Evolutionary conservation across 1,284 basidiomycete genomes (phyloP), one percentile per base, ranked within the genome.

Genomic region (Porphyrellus sp.): DNA sequence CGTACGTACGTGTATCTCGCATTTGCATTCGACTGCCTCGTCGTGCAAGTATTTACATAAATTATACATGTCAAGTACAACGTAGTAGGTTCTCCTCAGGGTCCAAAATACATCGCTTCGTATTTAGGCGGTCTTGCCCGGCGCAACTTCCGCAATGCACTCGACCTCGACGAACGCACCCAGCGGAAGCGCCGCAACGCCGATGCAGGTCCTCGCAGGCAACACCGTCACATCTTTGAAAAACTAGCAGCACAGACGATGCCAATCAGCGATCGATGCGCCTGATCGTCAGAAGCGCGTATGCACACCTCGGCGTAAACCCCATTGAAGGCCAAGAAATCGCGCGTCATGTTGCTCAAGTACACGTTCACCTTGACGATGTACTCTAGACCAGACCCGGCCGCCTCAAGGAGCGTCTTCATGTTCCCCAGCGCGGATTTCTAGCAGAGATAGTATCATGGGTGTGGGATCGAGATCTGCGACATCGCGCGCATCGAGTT

Each of bases 161-260:
- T 87, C 85, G 40, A 87, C 81, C 71, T 86, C 83, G 28, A 87
- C 77, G 54, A 76, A 77, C 3, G 82, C 83, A 12, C 79, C 79
- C 46, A 82, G 59, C 0, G 85, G 83, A 15, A 88, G 75, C 20
- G 74, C 67, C 3, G 74, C 77, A 16, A 87, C 85, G 5, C 82
- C 84, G 37, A 89, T 69, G 62, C 83, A 86, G 11, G 85, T 86
- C 40, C 84, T 74, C 24, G 83, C 82, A 21, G 83, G 84, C 60
- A 82, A 13, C 18, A 11, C 18, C 13, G 23, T 23, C 9, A 21
- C 16, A 3, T 13, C 33, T 9, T 5, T 18, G 58, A 84, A 83
- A 64, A 78, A 82, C 82, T 84, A 50, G 28, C 7, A 20, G n/a
- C 33, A 15, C 3, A 46, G n/a, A n/a, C 28, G 28, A 28, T 6